Conservation (phyloP, 2,329 filamentous ascomycete genomes). For the Diplodia scrobiculata region DNA sequence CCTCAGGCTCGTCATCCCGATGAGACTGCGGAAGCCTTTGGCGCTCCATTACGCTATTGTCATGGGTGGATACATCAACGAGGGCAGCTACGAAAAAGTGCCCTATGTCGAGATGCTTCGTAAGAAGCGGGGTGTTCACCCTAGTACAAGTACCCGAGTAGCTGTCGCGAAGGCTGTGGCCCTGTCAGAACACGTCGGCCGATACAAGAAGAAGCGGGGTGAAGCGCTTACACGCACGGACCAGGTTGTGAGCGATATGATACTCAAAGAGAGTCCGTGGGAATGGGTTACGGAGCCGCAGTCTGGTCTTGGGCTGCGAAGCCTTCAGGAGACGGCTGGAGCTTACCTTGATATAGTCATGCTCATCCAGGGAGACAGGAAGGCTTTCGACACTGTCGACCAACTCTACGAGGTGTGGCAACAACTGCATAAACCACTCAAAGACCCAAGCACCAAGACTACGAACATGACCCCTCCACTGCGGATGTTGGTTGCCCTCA, state of each 20-base stretch:
- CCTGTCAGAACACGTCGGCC: conserved; percentile 32
- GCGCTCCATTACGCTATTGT: conserved; percentile 58
- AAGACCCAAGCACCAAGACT: neutral
- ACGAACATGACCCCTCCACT: conserved; percentile 51
- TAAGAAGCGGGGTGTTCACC: conserved; percentile 43
- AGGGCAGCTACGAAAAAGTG: conserved; percentile 51
- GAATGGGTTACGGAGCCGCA: conserved; percentile 39
- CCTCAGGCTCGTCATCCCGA: conserved; percentile 54
- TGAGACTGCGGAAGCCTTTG: conserved; percentile 48
- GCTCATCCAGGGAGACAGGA: conserved; percentile 55
- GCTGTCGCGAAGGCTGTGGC: conserved; percentile 41
- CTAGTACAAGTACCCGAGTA: conserved; percentile 50
- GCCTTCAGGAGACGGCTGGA: conserved; percentile 48
- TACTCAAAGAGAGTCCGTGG: conserved; percentile 37
- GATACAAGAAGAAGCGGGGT: conserved; percentile 14
- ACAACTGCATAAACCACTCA: neutral
- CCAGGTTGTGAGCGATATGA: conserved; percentile 36
- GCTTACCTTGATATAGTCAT: conserved; percentile 60
- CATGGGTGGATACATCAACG: conserved; percentile 54
- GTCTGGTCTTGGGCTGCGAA: conserved; percentile 33
- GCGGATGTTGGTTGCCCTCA: conserved; percentile 64
- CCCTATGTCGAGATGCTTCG: conserved; percentile 54
- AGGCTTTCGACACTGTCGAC: conserved; percentile 45
- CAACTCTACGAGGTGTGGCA: conserved; percentile 61
- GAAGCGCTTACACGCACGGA: conserved; percentile 28